Evolutionary conservation across 140 eudicot species (phyloP).

Genomic region (Cichorium intybus): DNA sequence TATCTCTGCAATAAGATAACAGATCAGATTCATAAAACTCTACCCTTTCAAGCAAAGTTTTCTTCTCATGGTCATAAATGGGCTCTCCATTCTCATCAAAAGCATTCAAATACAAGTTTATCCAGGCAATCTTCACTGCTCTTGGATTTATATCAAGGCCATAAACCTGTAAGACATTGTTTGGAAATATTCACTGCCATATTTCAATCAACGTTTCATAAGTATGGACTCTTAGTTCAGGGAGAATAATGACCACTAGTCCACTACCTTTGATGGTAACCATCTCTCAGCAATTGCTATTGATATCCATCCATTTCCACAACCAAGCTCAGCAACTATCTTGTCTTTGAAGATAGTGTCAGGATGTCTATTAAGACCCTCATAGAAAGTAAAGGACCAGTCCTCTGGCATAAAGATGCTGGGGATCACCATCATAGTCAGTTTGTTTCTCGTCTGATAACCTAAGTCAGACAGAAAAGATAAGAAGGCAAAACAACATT

Average conservation of each 20-base stretch:
- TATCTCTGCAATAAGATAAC: slow-evolving; percentile 85
- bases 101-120: slow-evolving; percentile 86
- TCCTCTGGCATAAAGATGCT: slow-evolving; percentile 97
- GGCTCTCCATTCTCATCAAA: slow-evolving; percentile 86
- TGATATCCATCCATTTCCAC: slow-evolving; percentile 98
- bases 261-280: slow-evolving; percentile 72
- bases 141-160: slow-evolving; percentile 98
- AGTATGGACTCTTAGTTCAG: too few relatives aligned
- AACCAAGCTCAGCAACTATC: slow-evolving; percentile 93
- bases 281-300: slow-evolving; percentile 96
- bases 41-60: slow-evolving; percentile 91
- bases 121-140: slow-evolving; percentile 92
- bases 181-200: not conserved
- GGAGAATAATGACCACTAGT: too few relatives aligned
- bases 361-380: slow-evolving; percentile 90
- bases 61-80: slow-evolving; percentile 76
- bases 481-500: not conserved
- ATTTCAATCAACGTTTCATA: not conserved
- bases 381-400: slow-evolving; percentile 96
- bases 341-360: slow-evolving; percentile 90
- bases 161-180: slow-evolving; percentile 60
- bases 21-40: slow-evolving; percentile 96
- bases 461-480: slow-evolving; percentile 34
- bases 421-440: slow-evolving; percentile 97
- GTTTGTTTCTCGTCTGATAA: slow-evolving; percentile 60